These are phyloP conservation scores for Cymbopogon flexuosus DNA, from an alignment of 202 grass and related monocot species.

Conservation along the genomic window DNA sequence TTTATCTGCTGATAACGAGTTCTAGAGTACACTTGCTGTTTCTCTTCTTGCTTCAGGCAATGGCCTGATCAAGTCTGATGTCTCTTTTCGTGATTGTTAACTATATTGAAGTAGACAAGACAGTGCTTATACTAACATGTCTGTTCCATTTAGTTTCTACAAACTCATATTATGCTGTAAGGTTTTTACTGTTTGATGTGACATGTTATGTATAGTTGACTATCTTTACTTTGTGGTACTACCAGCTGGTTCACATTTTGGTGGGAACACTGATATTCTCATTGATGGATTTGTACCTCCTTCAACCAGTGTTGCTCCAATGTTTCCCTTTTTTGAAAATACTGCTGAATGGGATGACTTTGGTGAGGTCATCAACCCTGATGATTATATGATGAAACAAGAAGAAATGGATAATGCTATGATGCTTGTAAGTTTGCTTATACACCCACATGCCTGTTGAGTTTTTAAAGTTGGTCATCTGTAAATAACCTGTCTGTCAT, in stretches of 20 bases:
- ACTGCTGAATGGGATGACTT: slow-evolving; percentile 95
- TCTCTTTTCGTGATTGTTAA: slow-evolving; percentile 14
- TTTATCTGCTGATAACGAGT: neutral
- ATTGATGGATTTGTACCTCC: slow-evolving; percentile 96
- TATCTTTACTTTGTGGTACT: slow-evolving; percentile 36
- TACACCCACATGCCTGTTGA: neutral
- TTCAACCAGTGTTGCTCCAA: slow-evolving; percentile 68
- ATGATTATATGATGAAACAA: slow-evolving; percentile 90
- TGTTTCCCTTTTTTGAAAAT: slow-evolving; percentile 95
- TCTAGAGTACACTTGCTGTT: neutral
- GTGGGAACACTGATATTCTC: slow-evolving; percentile 64
- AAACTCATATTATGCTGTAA: neutral
- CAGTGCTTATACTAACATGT: neutral
- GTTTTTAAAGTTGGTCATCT: neutral
- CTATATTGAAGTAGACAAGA: slow-evolving; percentile 13
- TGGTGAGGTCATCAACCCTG: slow-evolving; percentile 94
- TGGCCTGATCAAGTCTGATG: slow-evolving; percentile 17
- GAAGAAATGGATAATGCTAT: slow-evolving; percentile 63
- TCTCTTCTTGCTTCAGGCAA: neutral
- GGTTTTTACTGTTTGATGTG: slow-evolving; percentile 19
- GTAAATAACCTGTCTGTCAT: neutral
- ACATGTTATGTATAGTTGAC: slow-evolving; percentile 25
- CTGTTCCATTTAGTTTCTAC: slow-evolving; percentile 14
- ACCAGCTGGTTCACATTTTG: slow-evolving; percentile 46
- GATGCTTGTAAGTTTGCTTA: slow-evolving; percentile 72